Base-by-base conservation (phyloP, 441 rosid genomes). In the Francoa sonchifolia region DNA sequence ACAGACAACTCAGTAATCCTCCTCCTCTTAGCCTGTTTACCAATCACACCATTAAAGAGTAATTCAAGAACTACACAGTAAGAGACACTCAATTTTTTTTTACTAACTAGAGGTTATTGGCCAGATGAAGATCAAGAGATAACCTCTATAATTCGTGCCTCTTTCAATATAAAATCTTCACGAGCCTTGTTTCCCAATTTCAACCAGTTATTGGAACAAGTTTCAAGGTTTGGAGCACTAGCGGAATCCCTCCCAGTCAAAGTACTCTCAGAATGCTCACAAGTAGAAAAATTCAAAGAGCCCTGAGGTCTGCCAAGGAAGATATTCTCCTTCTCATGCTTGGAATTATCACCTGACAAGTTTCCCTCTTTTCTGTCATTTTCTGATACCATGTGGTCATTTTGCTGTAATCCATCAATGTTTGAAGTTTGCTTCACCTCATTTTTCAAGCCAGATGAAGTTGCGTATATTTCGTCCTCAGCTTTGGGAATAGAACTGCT, bases 61-160 rank as follows among this genome's bases (percentile, higher is more conserved):
- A 21, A 6, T 21, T 21, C 6, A 21, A 21, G 25, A 21, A 21
- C 2, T 21, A 21, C 25, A 21, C 6, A 21, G 25, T 2, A 2
- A 21, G 25, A 6, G n/a, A n/a, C n/a, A n/a, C n/a, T n/a, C n/a
- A n/a, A n/a, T n/a, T n/a, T n/a, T 21, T 21, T 21, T 21, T 2
- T 2, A 2, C 25, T 21, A 21, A 2, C 6, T 21, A 2, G 25
- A 21, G 25, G 25, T 21, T 21, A 21, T n/a, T 21, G 25, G 25
- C 25, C 25, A 21, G 25, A 6, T 21, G 25, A 33, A 54, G 29
- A 57, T 20, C 25, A 47, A 46, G 35, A 66, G 55, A 61, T 44
- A 50, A 93, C 99, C 96, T 82, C 77, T 59, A 93, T 74, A 47
- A 61, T 62, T 33, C 74, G 82, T 44, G 99, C 97, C 80, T 88